phyloP scores from a whole-genome alignment of 257 asterid species.

The Gardenia jasminoides region DNA sequence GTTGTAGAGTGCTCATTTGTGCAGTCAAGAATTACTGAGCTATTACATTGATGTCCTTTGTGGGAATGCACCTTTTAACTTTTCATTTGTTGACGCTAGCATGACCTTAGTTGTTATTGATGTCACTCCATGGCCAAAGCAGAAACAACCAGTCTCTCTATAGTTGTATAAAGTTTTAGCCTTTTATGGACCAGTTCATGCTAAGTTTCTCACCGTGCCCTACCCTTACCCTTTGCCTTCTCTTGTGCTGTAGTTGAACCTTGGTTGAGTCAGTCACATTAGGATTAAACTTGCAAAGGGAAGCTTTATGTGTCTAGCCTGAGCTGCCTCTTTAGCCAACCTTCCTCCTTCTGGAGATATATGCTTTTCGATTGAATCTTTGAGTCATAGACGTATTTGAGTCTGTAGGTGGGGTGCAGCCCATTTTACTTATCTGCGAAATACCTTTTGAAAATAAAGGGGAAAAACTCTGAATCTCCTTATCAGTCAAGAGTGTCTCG shows the following conservation, averaged over 20 bases:
- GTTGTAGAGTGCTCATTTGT: slow-evolving; percentile 74
- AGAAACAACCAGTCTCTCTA: too few species aligned
- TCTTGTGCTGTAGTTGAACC: too few species aligned
- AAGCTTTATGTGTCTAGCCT: too few species aligned
- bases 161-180: too few species aligned
- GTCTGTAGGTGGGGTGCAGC: background rate
- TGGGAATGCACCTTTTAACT: background rate
- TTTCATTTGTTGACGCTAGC: background rate
- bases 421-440: background rate
- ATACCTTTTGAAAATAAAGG: background rate
- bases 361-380: background rate
- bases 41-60: slow-evolving; percentile 17
- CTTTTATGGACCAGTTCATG: too few species aligned
- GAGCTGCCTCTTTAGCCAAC: background rate
- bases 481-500: background rate
- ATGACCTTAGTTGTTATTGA: too few species aligned
- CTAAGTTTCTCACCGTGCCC: too few species aligned
- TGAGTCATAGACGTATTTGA: background rate
- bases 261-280: too few species aligned
- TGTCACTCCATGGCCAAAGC: too few species aligned
- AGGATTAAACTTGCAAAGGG: too few species aligned
- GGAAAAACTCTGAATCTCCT: background rate
- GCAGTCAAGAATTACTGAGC: slow-evolving; percentile 67
- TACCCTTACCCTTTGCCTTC: too few species aligned
- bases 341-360: background rate